Percentiles rank a stretch among this genome's conserved stretches.
phyloP scores from a whole-genome alignment of 306 rosid genomes.

The Lotus japonicus region DNA sequence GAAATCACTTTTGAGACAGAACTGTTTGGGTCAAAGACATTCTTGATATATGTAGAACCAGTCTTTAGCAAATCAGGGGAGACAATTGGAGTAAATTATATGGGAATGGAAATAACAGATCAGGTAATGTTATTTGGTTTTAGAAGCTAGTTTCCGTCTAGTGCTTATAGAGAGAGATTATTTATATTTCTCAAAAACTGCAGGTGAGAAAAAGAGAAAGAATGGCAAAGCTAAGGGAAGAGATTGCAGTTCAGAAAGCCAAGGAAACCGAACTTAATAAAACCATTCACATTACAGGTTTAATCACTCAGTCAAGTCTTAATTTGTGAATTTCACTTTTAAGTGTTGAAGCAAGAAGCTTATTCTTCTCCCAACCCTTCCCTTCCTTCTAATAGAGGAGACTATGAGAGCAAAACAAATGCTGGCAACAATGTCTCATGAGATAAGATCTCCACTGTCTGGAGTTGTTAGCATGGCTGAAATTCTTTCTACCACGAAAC shows the following conservation, averaged over 20 bases:
- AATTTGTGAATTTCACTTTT: constrained; percentile 2
- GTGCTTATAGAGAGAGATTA: not conserved
- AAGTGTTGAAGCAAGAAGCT: constrained; percentile 8
- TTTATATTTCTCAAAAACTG: constrained; percentile 7
- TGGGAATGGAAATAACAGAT: constrained; percentile 99
- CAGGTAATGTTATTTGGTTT: constrained; percentile 49
- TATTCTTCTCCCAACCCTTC: not conserved
- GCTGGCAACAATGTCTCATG: constrained; percentile 99
- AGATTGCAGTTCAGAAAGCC: constrained; percentile 92
- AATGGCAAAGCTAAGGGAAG: constrained; percentile 85
- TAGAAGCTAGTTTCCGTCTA: not conserved
- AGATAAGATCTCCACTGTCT: constrained; percentile 92
- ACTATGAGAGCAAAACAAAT: constrained; percentile 98
- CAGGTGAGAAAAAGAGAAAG: constrained; percentile 94
- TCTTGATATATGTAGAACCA: constrained; percentile 91
- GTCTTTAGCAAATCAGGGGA: constrained; percentile 97
- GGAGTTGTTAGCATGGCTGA: constrained; percentile 99
- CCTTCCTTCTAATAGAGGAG: constrained; percentile 51
- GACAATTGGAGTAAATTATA: constrained; percentile 87
- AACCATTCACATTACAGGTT: constrained; percentile 94
- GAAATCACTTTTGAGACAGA: constrained; percentile 92
- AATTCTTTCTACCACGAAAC: constrained; percentile 82
- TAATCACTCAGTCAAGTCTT: constrained; percentile 20
- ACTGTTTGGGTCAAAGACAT: constrained; percentile 79
- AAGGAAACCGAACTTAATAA: constrained; percentile 93